These are phyloP conservation scores for Pseudisothecium myosuroides DNA, from an alignment of 225 moss, liverwort and hornwort genomes.

Conservation along the genomic window DNA sequence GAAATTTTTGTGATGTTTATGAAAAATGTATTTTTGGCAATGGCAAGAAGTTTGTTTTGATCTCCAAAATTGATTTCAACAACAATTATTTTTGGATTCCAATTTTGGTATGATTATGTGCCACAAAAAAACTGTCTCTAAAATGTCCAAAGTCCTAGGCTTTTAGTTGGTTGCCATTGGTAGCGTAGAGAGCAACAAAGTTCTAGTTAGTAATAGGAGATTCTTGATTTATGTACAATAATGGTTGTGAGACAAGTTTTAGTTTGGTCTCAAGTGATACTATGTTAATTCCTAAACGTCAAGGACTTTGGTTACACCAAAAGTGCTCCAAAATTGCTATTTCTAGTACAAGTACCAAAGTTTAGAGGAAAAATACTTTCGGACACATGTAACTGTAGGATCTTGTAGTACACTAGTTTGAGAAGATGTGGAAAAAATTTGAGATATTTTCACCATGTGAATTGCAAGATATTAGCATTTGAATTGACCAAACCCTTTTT, in stretches of 20 bases:
- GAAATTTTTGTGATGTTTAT: accelerated
- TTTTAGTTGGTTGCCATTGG: accelerated
- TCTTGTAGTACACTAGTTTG: too few species aligned
- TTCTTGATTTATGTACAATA: background rate
- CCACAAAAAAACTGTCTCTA: accelerated
- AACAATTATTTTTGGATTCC: accelerated
- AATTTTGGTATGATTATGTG: background rate
- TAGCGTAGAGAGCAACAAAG: accelerated
- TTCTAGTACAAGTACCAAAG: too few species aligned
- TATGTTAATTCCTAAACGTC: accelerated
- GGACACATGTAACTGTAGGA: too few species aligned
- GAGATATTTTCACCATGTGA: too few species aligned
- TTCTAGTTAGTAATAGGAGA: background rate
- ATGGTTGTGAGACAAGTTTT: background rate
- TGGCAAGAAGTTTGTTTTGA: accelerated
- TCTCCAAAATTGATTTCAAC: accelerated
- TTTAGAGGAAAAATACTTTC: too few species aligned
- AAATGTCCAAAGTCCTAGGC: background rate
- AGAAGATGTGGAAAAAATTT: too few species aligned
- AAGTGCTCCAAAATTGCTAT: too few species aligned
- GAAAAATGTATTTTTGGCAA: accelerated
- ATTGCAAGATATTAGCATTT: too few species aligned
- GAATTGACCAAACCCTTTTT: too few species aligned
- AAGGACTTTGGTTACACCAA: too few species aligned
- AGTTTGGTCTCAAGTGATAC: accelerated